Base-by-base conservation (phyloP, 2,329 filamentous ascomycete genomes). In the Hypoxylon sp. region DNA sequence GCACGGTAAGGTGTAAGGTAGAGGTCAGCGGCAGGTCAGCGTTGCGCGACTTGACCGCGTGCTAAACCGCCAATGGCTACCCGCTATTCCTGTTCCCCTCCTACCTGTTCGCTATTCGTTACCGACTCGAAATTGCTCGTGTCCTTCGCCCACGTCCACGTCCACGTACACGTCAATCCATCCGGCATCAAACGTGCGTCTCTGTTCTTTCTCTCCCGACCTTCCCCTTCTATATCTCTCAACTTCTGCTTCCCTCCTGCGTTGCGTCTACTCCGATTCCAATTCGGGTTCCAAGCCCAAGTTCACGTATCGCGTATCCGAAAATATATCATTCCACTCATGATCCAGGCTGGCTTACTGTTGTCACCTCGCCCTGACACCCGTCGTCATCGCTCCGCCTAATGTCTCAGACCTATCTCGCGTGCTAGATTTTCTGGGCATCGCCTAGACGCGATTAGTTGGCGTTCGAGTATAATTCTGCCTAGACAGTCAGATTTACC, bases 1-100 rank as follows among this genome's bases (percentile, higher is more conserved):
- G n/a, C n/a, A n/a, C n/a, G n/a, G n/a, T n/a, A n/a, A n/a, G n/a
- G n/a, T n/a, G n/a, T n/a, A n/a, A n/a, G n/a, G n/a, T n/a, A n/a
- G n/a, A n/a, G n/a, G n/a, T 18, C 29, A 17, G 33, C 21, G 15
- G 40, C 45, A 33, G 43, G 42, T 26, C 40, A 37, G n/a, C 24
- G 53, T 63, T 50, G 60, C 60, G 60, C 60, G 60, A 63, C 60
- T 58, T 58, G 53, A 63, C 60, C 60, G 60, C 60, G 60, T 63
- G 57, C 46, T 60, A 60, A 60, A 53, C 45, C 48, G 40, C 60
- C 60, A 63, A 63, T 63, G 52, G 42, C 37, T 33, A 58, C 46
- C 46, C 53, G 21, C 50, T 43, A 55, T 60, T 54, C 41, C 52
- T 31, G 50, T 50, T 63, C 53, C 57, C 60, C 57, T 57, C 57